A percentile compares a stretch with the other conserved stretches of the same genome.
Conservation (phyloP, 306 rosid species). For the Astragalus glycyphyllos region DNA sequence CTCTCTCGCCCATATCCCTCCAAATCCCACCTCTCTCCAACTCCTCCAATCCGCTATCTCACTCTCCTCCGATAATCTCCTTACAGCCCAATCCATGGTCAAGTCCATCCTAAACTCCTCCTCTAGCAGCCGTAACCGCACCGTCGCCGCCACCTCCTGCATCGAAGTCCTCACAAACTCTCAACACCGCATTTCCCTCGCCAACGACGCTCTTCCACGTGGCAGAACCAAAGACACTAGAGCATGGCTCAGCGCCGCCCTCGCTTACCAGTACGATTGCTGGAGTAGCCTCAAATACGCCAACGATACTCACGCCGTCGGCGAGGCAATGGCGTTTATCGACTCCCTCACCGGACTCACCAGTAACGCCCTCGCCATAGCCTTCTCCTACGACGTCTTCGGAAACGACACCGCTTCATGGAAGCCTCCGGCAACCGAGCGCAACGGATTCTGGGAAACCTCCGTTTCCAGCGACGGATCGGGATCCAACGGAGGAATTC, state of each 20-base stretch:
- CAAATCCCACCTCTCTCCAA: conserved; percentile 49
- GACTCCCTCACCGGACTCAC: conserved; percentile 46
- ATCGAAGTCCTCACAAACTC: conserved; percentile 54
- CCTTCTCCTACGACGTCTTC: conserved; percentile 57
- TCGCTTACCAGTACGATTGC: conserved; percentile 80
- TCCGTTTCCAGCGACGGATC: conserved; percentile 33
- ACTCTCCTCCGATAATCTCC: conserved; percentile 54
- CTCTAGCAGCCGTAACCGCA: conserved; percentile 56
- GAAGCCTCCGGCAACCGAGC: conserved; percentile 69
- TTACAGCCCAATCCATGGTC: conserved; percentile 63
- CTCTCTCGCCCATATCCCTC: conserved; percentile 52
- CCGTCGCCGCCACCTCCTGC: conserved; percentile 71
- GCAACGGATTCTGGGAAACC: conserved; percentile 76
- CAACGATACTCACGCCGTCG: conserved; percentile 68
- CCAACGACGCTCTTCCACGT: conserved; percentile 50
- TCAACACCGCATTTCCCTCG: conserved; percentile 59
- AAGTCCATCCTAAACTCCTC: conserved; percentile 55
- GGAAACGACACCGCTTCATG: conserved; percentile 63
- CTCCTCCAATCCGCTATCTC: conserved; percentile 58
- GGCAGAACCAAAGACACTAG: conserved; percentile 64
- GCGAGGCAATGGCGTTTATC: conserved; percentile 66
- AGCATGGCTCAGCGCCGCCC: conserved; percentile 76
- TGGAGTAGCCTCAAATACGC: conserved; percentile 78
- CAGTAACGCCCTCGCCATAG: conserved; percentile 80
- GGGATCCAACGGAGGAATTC: conserved; percentile 42